Evolutionary conservation across 768 basidiomycete genomes (phyloP), one percentile per base, ranked within the genome.

Genomic region (Chalciporus piperatus): DNA sequence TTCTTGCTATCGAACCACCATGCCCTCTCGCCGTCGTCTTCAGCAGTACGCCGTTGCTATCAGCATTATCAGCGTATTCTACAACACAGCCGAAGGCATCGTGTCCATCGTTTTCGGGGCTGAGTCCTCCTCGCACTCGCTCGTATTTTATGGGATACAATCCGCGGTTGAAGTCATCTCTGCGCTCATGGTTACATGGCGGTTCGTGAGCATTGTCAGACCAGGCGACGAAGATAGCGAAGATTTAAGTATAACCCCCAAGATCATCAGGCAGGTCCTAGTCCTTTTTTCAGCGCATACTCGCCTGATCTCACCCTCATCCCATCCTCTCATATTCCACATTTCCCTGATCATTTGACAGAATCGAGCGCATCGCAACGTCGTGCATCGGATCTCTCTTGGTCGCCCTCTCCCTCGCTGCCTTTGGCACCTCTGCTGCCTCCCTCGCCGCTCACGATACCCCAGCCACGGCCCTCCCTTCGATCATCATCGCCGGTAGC

Each of bases 101-200:
- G 42, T 78, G 14, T 77, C 77, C 7, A 66, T 78, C 32, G 61
- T 71, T 17, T 74, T 78, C 45, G 77, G 78, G 1, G 65, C 70
- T 46, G 76, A 77, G 28, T 72, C 75, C 11, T 67, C 69, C 3
- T 78, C 77, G 1, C 68, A 63, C 5, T 70, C 78, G 7, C 70
- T 78, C 37, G 63, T 78, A 23, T 78, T 78, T 62, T 79, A 74
- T 42, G 77, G 78, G 1, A 69, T 79, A 14, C 78, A 78, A 39
- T 78, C 77, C 0, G 74, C 59, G 4, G 73, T 77, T 35, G 77
- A 78, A 52, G 76, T 78, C 30, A 61, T 73, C 45, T 78, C 77
- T 17, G 69, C 76, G 4, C 25, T 62, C 41, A 64, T 78, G 13
- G 77, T 78, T 22, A 54, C 75, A 11, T 79, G 77, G 76, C 63